Percentiles rank a stretch among this genome's conserved stretches.
phyloP scores from a whole-genome alignment of 176 grass and related monocot genomes.

The Bonia amplexicaulis region DNA sequence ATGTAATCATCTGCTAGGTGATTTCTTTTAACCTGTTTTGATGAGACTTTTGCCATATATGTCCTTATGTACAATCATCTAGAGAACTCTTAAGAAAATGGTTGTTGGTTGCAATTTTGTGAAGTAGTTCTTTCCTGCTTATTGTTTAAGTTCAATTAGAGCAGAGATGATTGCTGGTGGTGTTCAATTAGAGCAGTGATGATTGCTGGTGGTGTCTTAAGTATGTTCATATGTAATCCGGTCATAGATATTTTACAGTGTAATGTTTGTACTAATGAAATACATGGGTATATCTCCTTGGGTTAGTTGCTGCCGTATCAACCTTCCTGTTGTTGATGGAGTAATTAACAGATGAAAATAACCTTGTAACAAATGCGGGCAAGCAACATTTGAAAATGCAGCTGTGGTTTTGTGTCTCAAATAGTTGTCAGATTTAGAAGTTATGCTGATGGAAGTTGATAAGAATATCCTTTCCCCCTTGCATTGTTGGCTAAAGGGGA shows the following conservation, averaged over 20 bases:
- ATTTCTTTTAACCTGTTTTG: not conserved
- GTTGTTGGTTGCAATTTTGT: not conserved
- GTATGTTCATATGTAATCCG: not conserved
- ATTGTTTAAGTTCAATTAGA: not conserved
- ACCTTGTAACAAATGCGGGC: not conserved
- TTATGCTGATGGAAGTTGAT: not conserved
- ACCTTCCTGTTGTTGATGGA: not conserved
- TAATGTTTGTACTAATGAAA: not conserved
- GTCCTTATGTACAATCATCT: not conserved
- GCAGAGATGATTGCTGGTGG: not conserved
- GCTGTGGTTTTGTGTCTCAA: not conserved
- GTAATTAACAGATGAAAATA: not conserved
- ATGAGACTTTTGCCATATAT: not conserved
- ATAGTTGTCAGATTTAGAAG: not conserved
- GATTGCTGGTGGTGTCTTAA: conserved; percentile 1
- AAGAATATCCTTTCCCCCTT: not conserved
- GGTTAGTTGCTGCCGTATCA: not conserved
- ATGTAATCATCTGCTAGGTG: not conserved
- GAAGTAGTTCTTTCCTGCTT: not conserved
- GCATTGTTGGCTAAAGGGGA: not conserved
- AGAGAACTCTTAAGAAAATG: not conserved
- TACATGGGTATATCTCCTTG: not conserved
- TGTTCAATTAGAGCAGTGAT: not conserved
- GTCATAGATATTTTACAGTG: not conserved
- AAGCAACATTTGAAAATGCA: not conserved